phyloP scores from a whole-genome alignment of 1,284 basidiomycete species.

The Trichosporon coremiiforme region DNA sequence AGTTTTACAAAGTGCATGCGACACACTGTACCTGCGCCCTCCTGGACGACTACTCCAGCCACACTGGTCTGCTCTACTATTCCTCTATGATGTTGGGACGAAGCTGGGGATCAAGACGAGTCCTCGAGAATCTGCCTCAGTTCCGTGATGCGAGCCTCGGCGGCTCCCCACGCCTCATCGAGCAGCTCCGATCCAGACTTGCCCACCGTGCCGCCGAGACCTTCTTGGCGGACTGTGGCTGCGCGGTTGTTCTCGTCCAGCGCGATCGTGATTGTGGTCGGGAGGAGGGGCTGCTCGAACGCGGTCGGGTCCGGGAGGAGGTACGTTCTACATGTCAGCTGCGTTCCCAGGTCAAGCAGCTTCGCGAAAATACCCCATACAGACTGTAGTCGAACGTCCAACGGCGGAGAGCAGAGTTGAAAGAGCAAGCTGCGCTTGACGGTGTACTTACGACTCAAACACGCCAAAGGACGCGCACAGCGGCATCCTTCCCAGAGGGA shows the following conservation, averaged over 20 bases:
- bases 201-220: constrained; percentile 63
- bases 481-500: constrained; percentile 62
- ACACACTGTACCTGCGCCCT: neutral
- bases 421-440: neutral
- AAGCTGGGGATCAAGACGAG: neutral
- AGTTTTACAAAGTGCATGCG: constrained; percentile 15
- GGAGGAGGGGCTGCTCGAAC: constrained; percentile 84
- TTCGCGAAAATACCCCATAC: too few species aligned
- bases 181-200: constrained; percentile 46
- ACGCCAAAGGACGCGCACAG: constrained; percentile 76
- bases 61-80: too few species aligned
- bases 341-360: too few species aligned
- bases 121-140: constrained; percentile 35
- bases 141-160: constrained; percentile 41
- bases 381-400: too few species aligned
- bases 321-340: constrained; percentile 56
- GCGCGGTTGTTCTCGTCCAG: constrained; percentile 64
- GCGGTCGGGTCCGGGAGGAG: constrained; percentile 80
- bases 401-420: too few species aligned
- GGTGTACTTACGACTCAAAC: constrained; percentile 67
- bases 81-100: too few species aligned
- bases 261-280: constrained; percentile 68
- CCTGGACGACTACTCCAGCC: too few species aligned
- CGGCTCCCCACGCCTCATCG: constrained; percentile 44
- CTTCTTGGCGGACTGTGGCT: constrained; percentile 59